A percentile compares a stretch with the other conserved stretches of the same genome.
phyloP scores from a whole-genome alignment of 1,139 yeast species.

The Kodamaea fungicola region DNA sequence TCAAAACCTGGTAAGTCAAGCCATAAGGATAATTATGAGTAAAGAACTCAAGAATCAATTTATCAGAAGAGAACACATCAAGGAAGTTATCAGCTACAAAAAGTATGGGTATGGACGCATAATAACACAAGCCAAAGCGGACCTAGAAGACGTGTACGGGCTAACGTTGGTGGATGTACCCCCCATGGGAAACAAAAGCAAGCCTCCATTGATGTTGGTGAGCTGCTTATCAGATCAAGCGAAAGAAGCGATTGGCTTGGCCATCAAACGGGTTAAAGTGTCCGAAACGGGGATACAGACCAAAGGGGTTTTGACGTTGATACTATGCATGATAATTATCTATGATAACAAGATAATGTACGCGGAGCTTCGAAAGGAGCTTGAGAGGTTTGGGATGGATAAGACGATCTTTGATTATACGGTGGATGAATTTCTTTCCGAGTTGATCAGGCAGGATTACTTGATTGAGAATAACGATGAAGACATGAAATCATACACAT shows the following conservation, averaged over 20 bases:
- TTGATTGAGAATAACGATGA: constrained; percentile 17
- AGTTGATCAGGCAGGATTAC: constrained; percentile 34
- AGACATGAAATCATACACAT: constrained; percentile 15
- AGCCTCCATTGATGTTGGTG: constrained; percentile 13
- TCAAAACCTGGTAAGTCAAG: constrained; percentile 14
- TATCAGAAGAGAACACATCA: constrained; percentile 26
- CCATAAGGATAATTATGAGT: constrained; percentile 22
- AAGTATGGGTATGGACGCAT: constrained; percentile 15
- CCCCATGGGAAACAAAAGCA: constrained; percentile 1
- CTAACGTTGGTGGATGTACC: constrained; percentile 24
- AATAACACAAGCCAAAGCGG: constrained; percentile 15
- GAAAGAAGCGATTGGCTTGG: constrained; percentile 11
- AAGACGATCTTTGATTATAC: constrained; percentile 13
- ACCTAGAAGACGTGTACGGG: constrained; percentile 30
- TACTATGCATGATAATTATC: constrained; percentile 28
- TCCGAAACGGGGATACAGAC: constrained; percentile 29
- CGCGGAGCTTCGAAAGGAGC: constrained; percentile 17
- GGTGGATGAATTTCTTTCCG: constrained; percentile 24
- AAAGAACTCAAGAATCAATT: constrained; percentile 24
- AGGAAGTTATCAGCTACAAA: constrained; percentile 12
- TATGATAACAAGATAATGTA: constrained; percentile 35
- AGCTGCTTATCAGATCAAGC: constrained; percentile 20
- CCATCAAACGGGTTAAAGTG: constrained; percentile 12
- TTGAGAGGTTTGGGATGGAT: constrained; percentile 31
- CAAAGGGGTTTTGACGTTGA: constrained; percentile 25